Base-by-base conservation (phyloP, 2,329 filamentous ascomycete genomes). In the Aureobasidium lini region DNA sequence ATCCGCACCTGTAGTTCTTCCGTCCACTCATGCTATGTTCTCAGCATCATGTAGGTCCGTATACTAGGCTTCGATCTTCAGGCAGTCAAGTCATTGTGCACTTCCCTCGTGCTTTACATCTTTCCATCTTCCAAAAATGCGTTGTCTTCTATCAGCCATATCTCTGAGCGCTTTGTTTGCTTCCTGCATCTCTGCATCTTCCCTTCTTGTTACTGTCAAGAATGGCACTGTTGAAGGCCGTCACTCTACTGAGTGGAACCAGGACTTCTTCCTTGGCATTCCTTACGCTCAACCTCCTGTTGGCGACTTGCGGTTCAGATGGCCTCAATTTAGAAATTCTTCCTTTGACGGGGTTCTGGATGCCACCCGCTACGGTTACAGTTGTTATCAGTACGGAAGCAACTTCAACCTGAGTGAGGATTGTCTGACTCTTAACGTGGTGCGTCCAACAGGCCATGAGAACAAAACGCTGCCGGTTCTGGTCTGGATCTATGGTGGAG, bases 211-310 rank as follows among this genome's bases (percentile, higher is more conserved):
- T 10, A 65, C 62, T 1, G 63, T 76, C 47, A 75, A 73, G 65
- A 79, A 79, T 63, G 76, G 76, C n/a, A 73, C 75, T 0, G 69
- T 74, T 43, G 61, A 66, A 34, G 76, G 76, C 15, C 46, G 71
- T 3, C 66, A 77, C 62, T 72, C 70, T 6, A 47, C 64, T 11
- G 66, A 71, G 39, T 77, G 76, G 63, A 67, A 76, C 40, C 76
- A 79, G 64, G 76, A 79, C 61, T 69, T 73, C 61, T 80, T 78
- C 64, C 71, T 79, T 28, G 77, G 77, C 5, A 69, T 73, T 7
- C 71, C 71, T 3, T 73, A 69, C 61, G 71, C 71, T 10, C 70
- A 73, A 47, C 69, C 71, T 31, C 70, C 71, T 0, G 59, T 71
- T 10, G 67, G 64, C 23, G 63, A 69, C 13, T 63, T 71, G 10